A percentile compares a stretch with the other conserved stretches of the same genome.
Evolutionary conservation across 129 eudicot species (phyloP).

Genomic region (Erigeron canadensis): DNA sequence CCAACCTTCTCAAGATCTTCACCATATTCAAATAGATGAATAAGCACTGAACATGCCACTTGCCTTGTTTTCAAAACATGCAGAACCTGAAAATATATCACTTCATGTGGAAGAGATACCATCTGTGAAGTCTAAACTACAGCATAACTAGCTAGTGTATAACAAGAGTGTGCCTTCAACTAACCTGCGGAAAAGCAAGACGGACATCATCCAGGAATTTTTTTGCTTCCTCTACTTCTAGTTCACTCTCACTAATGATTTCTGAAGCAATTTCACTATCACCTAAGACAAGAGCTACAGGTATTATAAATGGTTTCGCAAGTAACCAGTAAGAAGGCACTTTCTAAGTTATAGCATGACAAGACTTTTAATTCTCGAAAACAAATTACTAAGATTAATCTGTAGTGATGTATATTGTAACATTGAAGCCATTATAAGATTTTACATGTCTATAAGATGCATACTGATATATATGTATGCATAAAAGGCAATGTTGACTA

Average conservation of each 20-base stretch:
- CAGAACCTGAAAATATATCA: constrained; percentile 55
- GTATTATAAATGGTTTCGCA: background rate
- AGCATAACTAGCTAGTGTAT: too few species aligned
- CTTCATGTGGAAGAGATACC: background rate
- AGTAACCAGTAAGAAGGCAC: too few species aligned
- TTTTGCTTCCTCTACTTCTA: constrained; percentile 80
- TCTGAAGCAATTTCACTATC: constrained; percentile 70
- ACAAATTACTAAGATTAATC: too few species aligned
- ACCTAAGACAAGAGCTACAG: constrained; percentile 36
- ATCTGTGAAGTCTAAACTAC: too few species aligned
- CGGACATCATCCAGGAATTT: constrained; percentile 88
- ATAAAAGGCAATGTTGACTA: too few species aligned
- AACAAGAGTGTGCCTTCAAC: background rate
- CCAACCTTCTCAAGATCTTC: constrained; percentile 94
- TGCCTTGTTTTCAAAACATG: constrained; percentile 89
- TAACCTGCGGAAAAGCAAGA: constrained; percentile 83
- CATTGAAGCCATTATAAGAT: too few species aligned
- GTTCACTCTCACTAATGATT: constrained; percentile 74
- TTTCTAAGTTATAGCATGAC: too few species aligned
- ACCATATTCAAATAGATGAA: constrained; percentile 75
- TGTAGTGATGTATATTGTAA: too few species aligned
- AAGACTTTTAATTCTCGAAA: too few species aligned
- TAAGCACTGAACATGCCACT: constrained; percentile 80
- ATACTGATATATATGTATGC: too few species aligned
- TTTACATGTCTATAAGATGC: too few species aligned